Evolutionary conservation across 2,329 filamentous ascomycete genomes (phyloP), one percentile per base, ranked within the genome.

Genomic region (Fusarium odoratissimum): DNA sequence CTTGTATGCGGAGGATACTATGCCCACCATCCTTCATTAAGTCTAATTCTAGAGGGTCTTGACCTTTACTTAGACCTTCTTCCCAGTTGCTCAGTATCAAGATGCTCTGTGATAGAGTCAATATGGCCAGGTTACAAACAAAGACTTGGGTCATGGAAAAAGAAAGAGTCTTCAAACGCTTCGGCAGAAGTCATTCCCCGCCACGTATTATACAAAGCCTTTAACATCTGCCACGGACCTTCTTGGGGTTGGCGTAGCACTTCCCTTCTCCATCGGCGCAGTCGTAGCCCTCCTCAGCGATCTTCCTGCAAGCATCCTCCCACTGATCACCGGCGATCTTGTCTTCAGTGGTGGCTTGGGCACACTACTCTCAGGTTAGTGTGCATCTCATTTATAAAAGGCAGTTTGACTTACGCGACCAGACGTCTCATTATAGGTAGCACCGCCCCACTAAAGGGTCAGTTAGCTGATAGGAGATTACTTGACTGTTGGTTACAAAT

Each of bases 291-390:
- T 60, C 51, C 17, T 64, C 33, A 2, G 74, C 71, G 21, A 71
- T 63, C 45, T 76, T 46, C 16, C 42, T 64, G 54, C 73, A 76
- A 5, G 74, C 71, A 8, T 68, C 74, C 59, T 76, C 74, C 74
- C 73, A 76, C 28, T 76, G 31, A 5, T 76, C 65, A n/a, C 74
- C 74, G 3, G 57, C 73, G n/a, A 76, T n/a, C 11, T 67, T 33
- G 4, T 64, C 74, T 9, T 71, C 69, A 3, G 64, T 28, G 8
- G 56, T 17, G 13, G 42, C 51, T 21, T 72, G 63, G 17, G 35
- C 38, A 42, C 74, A 76, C 72, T 75, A 17, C 1, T 17, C 5
- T 3, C 6, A 11, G 2, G 31, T 75, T 37, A 75, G 60, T 1
- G 13, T 6, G 35, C 2, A 1, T 28, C 14, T 6, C 5, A 3